Evolutionary conservation across 2,329 filamentous ascomycete species (phyloP), one percentile per base, ranked within the genome.

Genomic region (Penicillium freii): DNA sequence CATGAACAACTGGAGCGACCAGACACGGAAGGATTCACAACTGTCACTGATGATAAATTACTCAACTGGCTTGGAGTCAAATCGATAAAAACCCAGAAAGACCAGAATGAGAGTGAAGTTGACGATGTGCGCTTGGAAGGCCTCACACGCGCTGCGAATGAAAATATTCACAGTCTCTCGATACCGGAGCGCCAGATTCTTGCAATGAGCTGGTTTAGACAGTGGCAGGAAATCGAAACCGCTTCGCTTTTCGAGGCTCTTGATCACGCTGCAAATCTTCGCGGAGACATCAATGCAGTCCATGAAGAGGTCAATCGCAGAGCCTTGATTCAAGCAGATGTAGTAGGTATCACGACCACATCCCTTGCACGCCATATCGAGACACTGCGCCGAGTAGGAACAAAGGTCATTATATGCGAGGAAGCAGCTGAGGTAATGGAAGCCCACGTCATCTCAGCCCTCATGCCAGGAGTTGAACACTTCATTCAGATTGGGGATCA

Each of bases 371-470:
- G 57, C 1, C n/a, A 57, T 25, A 27, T 63, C 7, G 27, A 64
- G 19, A 63, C 49, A 46, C 5, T 64, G 0, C 62, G 57, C 3
- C 50, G 55, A 1, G 0, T 63, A 23, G 25, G 47, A 17, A 11
- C 53, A 23, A 64, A 57, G 9, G 58, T 50, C n/a, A 27, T 90
- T 17, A 68, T 90, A 1, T 87, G 84, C 34, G 87, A 90, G 67
- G 87, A 90, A 65, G 87, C 87, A 1, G 87, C 82, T 0, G 87
- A 90, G 60, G 83, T 90, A 0, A 75, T 89, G 33, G 87, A 90
- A 67, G 77, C 83, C 0, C 86, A 89, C 57, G 74, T 68, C 8
- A 62, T 79, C 6, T 68, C 72, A 5, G 64, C 76, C 2, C 60
- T 78, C 1, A 59, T 78, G 31, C 75, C 74, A 4, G 69, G 61